Evolutionary conservation across 2,329 filamentous ascomycete genomes (phyloP), one percentile per base, ranked within the genome.

Genomic region (Neurospora crassa): DNA sequence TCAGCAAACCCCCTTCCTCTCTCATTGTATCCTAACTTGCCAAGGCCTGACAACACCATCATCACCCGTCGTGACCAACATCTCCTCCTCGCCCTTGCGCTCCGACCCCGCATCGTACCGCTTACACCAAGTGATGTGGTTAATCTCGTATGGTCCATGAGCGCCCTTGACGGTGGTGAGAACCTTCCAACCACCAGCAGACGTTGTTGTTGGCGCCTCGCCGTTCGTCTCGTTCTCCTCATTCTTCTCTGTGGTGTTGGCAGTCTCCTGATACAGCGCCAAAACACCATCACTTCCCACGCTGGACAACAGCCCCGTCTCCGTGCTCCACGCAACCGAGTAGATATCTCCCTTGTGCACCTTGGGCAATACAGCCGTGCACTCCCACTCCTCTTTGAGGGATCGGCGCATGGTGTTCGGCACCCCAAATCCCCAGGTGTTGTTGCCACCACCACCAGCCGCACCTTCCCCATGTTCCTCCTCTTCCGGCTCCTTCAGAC

Each of bases 81-180:
- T 91, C 82, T 98, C 95, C 76, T 97, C 93, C 34, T 84, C 80
- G 3, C 85, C 84, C 70, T 80, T 85, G 73, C 82, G 84, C 78
- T 85, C 85, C 5, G 1, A 81, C 0, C 83, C 90, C 68, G 85
- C 84, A 79, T 97, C 94, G 71, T 89, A 91, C 71, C 94, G 86
- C 76, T 86, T 88, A 75, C 93, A 94, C 96, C 96, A 99, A 1
- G 88, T 89, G 68, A 96, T 87, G 80, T 97, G 94, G 78, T 99
- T 99, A 74, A 98, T 87, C 81, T 99, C 96, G 78, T 95, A 97
- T 2, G 96, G 92, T 0, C 93, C 94, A 79, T 99, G 96, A 2
- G 91, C 92, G 42, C 90, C 90, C 68, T 90, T 85, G 1, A 92
- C 78, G n/a, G 87, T 87, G 0, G 89, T 88, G 18, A 97, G 78